These are phyloP conservation scores for Ustilago shanxiensis DNA, from an alignment of 1,284 basidiomycete genomes.

Conservation along the genomic window DNA sequence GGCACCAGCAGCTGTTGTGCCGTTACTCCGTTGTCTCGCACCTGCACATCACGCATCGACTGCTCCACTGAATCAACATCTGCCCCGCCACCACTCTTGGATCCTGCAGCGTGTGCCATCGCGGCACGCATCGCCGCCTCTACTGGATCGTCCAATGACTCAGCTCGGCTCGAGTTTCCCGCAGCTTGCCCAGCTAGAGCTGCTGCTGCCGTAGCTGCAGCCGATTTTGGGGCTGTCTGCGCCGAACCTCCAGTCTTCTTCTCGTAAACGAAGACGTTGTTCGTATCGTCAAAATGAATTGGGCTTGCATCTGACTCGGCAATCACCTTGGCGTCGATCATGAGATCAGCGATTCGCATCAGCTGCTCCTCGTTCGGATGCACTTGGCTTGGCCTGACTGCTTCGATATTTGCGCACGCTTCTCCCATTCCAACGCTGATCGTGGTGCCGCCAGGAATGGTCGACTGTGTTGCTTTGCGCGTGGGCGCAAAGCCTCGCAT, in stretches of 20 bases:
- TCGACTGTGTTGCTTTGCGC: constrained; percentile 72
- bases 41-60: constrained; percentile 42
- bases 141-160: constrained; percentile 58
- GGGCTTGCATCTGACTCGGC: constrained; percentile 73
- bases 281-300: constrained; percentile 58
- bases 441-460: constrained; percentile 35
- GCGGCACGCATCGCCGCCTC: constrained; percentile 65
- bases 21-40: constrained; percentile 24
- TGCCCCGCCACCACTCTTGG: constrained; percentile 2
- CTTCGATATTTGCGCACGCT: constrained; percentile 38
- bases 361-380: constrained; percentile 96
- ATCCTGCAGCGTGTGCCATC: constrained; percentile 20
- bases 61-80: constrained; percentile 31
- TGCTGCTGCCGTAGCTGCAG: constrained; percentile 2
- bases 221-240: background rate
- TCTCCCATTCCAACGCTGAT: constrained; percentile 55
- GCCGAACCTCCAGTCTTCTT: background rate
- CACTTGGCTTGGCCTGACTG: constrained; percentile 72
- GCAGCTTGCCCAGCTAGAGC: constrained; percentile 9
- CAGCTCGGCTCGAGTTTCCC: constrained; percentile 31
- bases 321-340: constrained; percentile 80
- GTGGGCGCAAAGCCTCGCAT: constrained; percentile 89
- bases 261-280: constrained; percentile 52
- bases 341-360: constrained; percentile 89
- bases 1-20: constrained; percentile 26